Evolutionary conservation across 352 stramenopile genomes (phyloP), one percentile per base, ranked within the genome.

Genomic region (Aphanomyces astaci): DNA sequence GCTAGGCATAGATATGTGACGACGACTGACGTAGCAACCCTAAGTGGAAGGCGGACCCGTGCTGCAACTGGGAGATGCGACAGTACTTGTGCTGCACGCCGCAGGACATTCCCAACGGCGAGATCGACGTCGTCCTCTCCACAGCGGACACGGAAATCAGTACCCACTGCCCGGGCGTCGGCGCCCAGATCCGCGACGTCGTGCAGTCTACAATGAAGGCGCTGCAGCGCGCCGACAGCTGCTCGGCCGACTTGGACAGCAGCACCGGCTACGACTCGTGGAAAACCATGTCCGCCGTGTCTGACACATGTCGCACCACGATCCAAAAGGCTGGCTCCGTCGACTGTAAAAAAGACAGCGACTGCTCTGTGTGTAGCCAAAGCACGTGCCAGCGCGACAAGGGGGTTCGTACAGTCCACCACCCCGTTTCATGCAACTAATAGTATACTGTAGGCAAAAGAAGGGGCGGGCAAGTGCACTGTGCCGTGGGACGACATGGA

Each of bases 401-500:
- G 33, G 30, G 56, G n/a, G 32, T 31, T 52, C 31, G 56, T 30
- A 28, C 25, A 9, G 51, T 22, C 22, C 48, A 1, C 22, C 27
- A 24, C 48, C 48, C n/a, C 22, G 0, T 55, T 30, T 1, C n/a
- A 30, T n/a, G 1, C n/a, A 25, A 31, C 48, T 22, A 0, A 24
- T 55, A 10, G n/a, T 15, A 24, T n/a, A 30, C 27, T 25, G 9
- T 53, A n/a, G 22, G 13, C 52, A 17, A 9, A 31, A n/a, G 46
- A 45, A 46, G 33, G 27, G 30, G 3, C 11, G 13, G 56, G 56
- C 56, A 52, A 31, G 32, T 64, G 56, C 56, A 52, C 32, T 1
- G 56, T 64, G 31, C 56, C 56, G 22, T 64, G 33, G 30, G 56
- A 64, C 40, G 33, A 45, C 32, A 31, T 64, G 33, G 33, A 64